phyloP scores from a whole-genome alignment of 306 rosid species.

The Leucaena leucocephala region DNA sequence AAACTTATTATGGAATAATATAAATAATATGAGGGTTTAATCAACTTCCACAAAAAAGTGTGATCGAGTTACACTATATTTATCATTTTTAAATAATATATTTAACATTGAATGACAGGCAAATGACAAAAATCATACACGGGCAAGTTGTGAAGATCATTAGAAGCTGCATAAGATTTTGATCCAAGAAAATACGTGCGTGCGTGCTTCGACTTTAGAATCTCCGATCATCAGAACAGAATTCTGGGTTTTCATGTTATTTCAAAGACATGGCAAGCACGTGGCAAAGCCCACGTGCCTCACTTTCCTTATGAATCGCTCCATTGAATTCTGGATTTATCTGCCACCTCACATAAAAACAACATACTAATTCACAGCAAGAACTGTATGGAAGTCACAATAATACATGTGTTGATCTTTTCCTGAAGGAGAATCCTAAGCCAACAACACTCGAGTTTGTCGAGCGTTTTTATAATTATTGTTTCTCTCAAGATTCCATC shows the following conservation, averaged over 20 bases:
- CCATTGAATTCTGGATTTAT: slow-evolving; percentile 20
- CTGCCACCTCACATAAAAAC: neutral
- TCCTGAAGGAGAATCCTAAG: slow-evolving; percentile 51
- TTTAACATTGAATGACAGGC: too few species aligned
- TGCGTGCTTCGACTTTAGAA: neutral
- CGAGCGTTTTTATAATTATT: slow-evolving; percentile 29
- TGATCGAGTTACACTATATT: too few species aligned
- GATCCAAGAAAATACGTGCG: slow-evolving; percentile 29
- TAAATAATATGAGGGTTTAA: too few species aligned
- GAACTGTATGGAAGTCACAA: neutral
- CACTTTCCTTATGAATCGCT: slow-evolving; percentile 37
- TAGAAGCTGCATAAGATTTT: slow-evolving; percentile 32
- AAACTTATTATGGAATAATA: too few species aligned
- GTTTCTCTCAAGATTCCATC: slow-evolving; percentile 38
- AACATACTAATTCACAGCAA: neutral
- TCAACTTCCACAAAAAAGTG: too few species aligned
- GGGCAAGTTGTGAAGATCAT: slow-evolving; percentile 44
- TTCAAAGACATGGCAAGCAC: slow-evolving; percentile 35
- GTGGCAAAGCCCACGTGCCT: slow-evolving; percentile 41
- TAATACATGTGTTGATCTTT: neutral
- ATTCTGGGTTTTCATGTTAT: slow-evolving; percentile 18
- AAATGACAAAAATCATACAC: slow-evolving; percentile 19
- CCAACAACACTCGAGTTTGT: slow-evolving; percentile 37
- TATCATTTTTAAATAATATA: too few species aligned
- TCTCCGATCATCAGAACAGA: neutral